Evolutionary conservation across 164 flowering plant genomes (phyloP).

Genomic region (Houttuynia cordata): DNA sequence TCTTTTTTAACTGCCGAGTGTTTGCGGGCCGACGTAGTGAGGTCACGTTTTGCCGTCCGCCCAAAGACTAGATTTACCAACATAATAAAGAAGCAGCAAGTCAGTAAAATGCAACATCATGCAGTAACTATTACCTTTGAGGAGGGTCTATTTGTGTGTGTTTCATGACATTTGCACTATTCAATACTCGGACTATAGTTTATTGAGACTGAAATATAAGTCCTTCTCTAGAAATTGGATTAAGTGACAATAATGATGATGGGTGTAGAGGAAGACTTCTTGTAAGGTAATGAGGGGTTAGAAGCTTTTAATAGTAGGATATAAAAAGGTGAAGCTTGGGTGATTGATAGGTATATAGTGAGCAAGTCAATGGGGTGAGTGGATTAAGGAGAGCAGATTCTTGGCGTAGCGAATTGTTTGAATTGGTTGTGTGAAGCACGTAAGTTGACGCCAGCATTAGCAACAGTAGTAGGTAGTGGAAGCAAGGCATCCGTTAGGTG

Average conservation of each 20-base stretch:
- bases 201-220: too few relatives aligned
- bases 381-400: conserved; percentile 15
- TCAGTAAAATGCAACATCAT: neutral
- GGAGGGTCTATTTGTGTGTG: neutral
- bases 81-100: neutral
- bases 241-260: neutral
- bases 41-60: neutral
- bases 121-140: neutral
- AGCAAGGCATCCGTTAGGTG: conserved; percentile 2
- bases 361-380: neutral
- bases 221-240: neutral
- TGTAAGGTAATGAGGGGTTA: neutral
- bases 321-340: neutral
- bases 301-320: neutral
- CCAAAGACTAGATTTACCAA: neutral
- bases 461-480: conserved; percentile 4
- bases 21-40: neutral
- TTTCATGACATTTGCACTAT: neutral
- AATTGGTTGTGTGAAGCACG: conserved; percentile 44
- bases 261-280: neutral
- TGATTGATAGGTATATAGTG: neutral
- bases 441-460: conserved; percentile 18
- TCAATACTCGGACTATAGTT: neutral
- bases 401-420: conserved; percentile 28
- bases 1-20: neutral